Evolutionary conservation across 352 stramenopile species (phyloP).

Genomic region (Pythium sukuiense): DNA sequence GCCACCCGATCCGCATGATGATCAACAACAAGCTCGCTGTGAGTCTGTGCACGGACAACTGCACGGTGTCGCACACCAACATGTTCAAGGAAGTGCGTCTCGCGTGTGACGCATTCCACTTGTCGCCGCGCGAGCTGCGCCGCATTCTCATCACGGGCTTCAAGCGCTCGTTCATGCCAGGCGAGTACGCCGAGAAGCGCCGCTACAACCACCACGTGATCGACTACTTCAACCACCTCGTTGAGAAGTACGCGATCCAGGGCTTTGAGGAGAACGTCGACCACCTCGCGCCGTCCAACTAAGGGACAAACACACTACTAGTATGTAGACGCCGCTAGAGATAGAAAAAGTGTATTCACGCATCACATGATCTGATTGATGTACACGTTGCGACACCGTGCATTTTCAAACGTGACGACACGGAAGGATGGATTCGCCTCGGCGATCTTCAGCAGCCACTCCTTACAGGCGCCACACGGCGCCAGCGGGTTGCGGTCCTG

Average conservation of each 20-base stretch:
- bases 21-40: conserved; percentile 82
- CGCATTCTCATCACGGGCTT: conserved; percentile 84
- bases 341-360: neutral
- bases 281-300: neutral
- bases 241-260: conserved; percentile 65
- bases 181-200: conserved; percentile 74
- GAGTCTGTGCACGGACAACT: conserved; percentile 87
- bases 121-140: conserved; percentile 69
- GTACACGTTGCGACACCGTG: conserved; percentile 92
- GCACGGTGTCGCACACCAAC: conserved; percentile 83
- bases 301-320: neutral
- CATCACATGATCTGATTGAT: conserved; percentile 79
- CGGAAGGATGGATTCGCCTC: conserved; percentile 97
- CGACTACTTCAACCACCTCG: conserved; percentile 83
- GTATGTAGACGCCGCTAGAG: neutral
- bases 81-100: conserved; percentile 83
- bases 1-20: conserved; percentile 81
- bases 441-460: conserved; percentile 99
- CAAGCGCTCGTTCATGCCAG: conserved; percentile 69
- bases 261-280: conserved; percentile 27
- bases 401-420: conserved; percentile 97
- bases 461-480: conserved; percentile 97
- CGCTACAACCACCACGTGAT: conserved; percentile 86
- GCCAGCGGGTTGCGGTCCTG: conserved; percentile 95
- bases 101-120: conserved; percentile 75